Percentiles rank a stretch among this genome's conserved stretches.
phyloP scores from a whole-genome alignment of 495 filamentous ascomycete species.

The Platismatia glauca region DNA sequence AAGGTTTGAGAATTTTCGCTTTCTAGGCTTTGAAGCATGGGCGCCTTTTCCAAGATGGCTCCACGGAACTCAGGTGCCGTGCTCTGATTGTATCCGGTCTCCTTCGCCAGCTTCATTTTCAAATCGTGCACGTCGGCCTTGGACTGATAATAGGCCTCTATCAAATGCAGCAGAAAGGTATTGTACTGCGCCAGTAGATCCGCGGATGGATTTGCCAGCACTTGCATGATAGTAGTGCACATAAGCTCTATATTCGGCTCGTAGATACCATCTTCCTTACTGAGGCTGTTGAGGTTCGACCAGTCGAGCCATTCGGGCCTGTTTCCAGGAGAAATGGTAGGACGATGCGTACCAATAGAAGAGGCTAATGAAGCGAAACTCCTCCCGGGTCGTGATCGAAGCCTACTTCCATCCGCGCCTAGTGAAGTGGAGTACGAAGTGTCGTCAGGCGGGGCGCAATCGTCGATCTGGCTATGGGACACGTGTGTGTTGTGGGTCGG shows the following conservation, averaged over 20 bases:
- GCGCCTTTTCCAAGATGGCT: background rate
- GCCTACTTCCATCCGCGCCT: background rate
- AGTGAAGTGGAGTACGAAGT: background rate
- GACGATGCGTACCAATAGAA: slow-evolving; percentile 5
- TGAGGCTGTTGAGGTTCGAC: background rate
- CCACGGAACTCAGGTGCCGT: background rate
- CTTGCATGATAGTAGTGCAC: slow-evolving; percentile 1
- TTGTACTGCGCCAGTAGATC: slow-evolving; percentile 15
- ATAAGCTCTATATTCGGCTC: slow-evolving; percentile 9
- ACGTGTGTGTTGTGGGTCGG: background rate
- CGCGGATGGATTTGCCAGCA: slow-evolving; percentile 7
- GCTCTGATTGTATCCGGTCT: background rate
- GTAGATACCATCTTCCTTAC: slow-evolving; percentile 7
- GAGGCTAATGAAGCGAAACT: slow-evolving; percentile 12
- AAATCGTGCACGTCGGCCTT: slow-evolving; percentile 3
- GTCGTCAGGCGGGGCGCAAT: background rate
- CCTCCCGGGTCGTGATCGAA: slow-evolving; percentile 7
- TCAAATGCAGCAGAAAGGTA: slow-evolving; percentile 10
- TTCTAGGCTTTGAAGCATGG: background rate
- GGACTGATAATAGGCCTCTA: slow-evolving; percentile 6
- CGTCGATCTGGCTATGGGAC: background rate
- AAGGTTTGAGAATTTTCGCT: background rate
- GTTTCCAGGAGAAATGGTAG: background rate
- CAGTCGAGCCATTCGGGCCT: slow-evolving; percentile 4
- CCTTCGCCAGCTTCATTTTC: background rate